phyloP scores from a whole-genome alignment of 139 green algal species.

The Deuterostichococcus epilithicus region DNA sequence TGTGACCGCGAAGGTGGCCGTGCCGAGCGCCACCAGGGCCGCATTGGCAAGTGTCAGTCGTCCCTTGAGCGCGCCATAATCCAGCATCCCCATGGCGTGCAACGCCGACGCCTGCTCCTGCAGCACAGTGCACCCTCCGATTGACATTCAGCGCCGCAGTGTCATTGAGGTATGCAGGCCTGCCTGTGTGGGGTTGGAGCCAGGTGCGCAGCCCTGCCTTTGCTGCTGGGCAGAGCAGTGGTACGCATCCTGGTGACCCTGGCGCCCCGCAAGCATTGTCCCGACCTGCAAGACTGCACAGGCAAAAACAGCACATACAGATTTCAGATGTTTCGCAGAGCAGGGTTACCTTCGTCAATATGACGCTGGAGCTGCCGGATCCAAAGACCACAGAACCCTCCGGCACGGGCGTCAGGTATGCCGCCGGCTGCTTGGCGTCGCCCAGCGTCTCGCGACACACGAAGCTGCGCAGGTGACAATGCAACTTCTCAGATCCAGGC shows the following conservation, averaged over 20 bases:
- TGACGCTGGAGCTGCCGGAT: constrained; percentile 43
- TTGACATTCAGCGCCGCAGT: too few species aligned
- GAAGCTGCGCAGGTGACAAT: too few species aligned
- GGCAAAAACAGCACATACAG: background rate
- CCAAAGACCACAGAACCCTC: constrained; percentile 65
- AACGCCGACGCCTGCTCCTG: constrained; percentile 57
- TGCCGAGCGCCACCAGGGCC: constrained; percentile 51
- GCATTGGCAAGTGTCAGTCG: constrained; percentile 57
- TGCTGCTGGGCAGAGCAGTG: too few species aligned
- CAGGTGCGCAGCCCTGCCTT: too few species aligned
- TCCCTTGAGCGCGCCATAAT: constrained; percentile 64
- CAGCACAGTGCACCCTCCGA: background rate
- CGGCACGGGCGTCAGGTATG: constrained; percentile 59
- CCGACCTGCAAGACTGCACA: background rate
- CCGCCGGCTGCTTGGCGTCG: constrained; percentile 35
- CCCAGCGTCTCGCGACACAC: constrained; percentile 62
- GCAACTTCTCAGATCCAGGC: too few species aligned
- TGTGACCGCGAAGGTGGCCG: constrained; percentile 6
- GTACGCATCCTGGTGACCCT: too few species aligned
- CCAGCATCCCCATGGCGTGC: constrained; percentile 46
- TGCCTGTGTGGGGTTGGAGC: too few species aligned
- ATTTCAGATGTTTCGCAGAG: background rate
- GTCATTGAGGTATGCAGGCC: too few species aligned
- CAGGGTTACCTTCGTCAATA: constrained; percentile 59
- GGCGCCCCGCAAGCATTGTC: too few species aligned